Evolutionary conservation across 1,139 yeast genomes (phyloP).

Genomic region (Geotrichum candidum): DNA sequence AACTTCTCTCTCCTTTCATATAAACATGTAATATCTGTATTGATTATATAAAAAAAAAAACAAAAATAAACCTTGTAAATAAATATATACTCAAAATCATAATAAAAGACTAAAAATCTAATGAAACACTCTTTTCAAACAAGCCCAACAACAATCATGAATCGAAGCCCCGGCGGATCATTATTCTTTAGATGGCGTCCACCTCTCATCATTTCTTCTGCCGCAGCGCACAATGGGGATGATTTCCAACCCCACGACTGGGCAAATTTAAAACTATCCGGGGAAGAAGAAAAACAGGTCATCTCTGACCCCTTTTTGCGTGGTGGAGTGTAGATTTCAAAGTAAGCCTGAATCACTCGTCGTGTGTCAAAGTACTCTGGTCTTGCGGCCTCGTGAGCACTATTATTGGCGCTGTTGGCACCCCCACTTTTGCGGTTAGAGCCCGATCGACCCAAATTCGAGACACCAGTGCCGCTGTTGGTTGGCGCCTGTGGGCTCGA

Average conservation of each 20-base stretch:
- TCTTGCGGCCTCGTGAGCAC: neutral
- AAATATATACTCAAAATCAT: neutral
- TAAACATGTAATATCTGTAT: neutral
- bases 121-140: constrained; percentile 23
- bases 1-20: neutral
- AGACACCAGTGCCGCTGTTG: neutral
- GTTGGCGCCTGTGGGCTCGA: neutral
- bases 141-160: constrained; percentile 46
- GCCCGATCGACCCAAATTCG: neutral
- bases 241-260: constrained; percentile 57
- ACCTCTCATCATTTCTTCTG: constrained; percentile 32
- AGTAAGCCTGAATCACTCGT: constrained; percentile 42
- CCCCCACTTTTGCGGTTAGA: neutral
- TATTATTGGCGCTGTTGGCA: neutral
- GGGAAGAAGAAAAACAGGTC: constrained; percentile 48
- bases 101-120: neutral
- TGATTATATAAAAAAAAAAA: neutral
- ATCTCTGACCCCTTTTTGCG: constrained; percentile 36
- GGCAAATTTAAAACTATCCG: constrained; percentile 45
- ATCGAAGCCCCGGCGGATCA: constrained; percentile 38
- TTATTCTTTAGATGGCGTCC: constrained; percentile 25
- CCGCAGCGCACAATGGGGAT: constrained; percentile 44
- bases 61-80: neutral
- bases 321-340: constrained; percentile 48
- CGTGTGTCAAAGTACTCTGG: constrained; percentile 39